Evolutionary conservation across 352 stramenopile species (phyloP), one percentile per base, ranked within the genome.

Genomic region (Phytophthora aleatoria): DNA sequence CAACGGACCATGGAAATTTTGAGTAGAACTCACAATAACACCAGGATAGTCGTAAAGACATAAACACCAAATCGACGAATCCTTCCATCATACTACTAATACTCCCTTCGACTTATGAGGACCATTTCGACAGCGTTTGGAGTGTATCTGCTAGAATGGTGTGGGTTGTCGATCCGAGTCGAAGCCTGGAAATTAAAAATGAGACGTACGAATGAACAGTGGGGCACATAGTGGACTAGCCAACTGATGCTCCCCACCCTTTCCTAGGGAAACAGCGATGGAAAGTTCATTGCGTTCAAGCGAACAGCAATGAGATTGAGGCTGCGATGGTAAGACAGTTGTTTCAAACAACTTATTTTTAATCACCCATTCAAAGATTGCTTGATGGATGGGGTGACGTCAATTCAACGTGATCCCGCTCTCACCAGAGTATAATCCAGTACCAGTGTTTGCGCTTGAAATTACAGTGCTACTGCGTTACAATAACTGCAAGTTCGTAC

Each of bases 261-360:
- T 50, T 35, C 24, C 26, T 9, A 33, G 20, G 10, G 20, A 16
- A 50, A 20, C 24, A 50, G 11, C 20, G 12, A 13, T 54, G 48
- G 31, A 43, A 43, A 54, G 31, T 43, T 15, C 28, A 43, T 54
- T 13, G 10, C 13, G 28, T 41, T 52, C n/a, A 16, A 52, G 36
- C 48, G 30, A 43, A 31, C 48, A 43, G 48, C 31, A 54, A 54
- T 41, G 45, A 52, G 45, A 45, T 9, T 5, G 3, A 50, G 12
- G 3, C 12, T 35, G 43, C 5, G 43, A 50, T 50, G 24, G 12
- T 50, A 33, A 15, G 8, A 16, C 24, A 45, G 38, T 44, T 28
- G 41, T 13, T 47, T 20, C 20, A 20, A 20, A 20, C 15, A 6
- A n/a, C 11, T 20, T 44, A 44, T 24, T 8, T 33, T 8, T 33